Base-by-base conservation (phyloP, 805 yeast species). In the Scheffersomyces ergatensis region DNA sequence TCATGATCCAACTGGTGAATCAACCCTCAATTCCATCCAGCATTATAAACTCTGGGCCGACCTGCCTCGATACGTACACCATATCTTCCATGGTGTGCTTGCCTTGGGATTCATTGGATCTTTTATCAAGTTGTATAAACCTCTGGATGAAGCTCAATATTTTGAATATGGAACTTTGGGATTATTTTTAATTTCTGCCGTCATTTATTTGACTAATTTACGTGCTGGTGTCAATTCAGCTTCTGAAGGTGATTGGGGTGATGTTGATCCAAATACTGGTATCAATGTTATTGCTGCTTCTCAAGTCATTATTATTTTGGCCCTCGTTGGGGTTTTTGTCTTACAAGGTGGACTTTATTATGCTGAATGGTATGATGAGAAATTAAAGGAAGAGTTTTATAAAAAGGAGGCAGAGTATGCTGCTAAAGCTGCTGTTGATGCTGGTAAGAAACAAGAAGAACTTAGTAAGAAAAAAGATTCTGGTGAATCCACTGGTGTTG, bases 271-370 rank as follows among this genome's bases (percentile, higher is more conserved):
- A 59, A 73, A 74, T 45, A 87, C 95, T 17, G 98, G 98, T 23
- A 65, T 92, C 54, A 88, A 87, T 49, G 96, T 93, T 30, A 78
- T 93, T 55, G 97, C 93, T 31, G 97, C 98, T 4, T 82, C 93
- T 21, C 83, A 84, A 63, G 76, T 84, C 29, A 83, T 92, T 72
- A 72, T 87, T 50, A 78, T 85, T 7, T 60, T 88, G 39, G 71
- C 85, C 14, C 68, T 90, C 38, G 57, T 79, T 17, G 97, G 97
- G 49, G 85, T 89, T n/a, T 65, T 89, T 33, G 72, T 86, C 8
- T 75, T 93, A 51, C 98, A 93, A 68, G 82, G 78, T 39, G 97
- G 97, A 27, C 76, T 92, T 55, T 88, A 85, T 77, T 92, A 85
- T 66, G 96, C 96, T 23, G 79, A 78, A 53, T 74, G 80, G 76